Conservation (phyloP, 2,329 filamentous ascomycete genomes). For the Cytospora leucostoma region DNA sequence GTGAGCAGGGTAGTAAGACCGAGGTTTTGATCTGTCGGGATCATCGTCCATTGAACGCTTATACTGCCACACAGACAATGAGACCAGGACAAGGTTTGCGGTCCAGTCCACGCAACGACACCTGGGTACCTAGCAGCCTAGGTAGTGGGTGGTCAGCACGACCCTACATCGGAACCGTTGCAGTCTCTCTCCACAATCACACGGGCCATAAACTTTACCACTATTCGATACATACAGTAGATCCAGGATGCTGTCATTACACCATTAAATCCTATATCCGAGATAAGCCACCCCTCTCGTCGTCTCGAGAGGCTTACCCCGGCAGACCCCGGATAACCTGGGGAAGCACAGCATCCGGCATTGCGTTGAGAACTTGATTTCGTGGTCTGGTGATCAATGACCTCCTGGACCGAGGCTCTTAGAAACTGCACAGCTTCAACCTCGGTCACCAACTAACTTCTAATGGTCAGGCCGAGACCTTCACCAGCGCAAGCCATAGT, state of each 20-base stretch:
- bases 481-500: slow-evolving; percentile 1
- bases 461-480: slow-evolving; percentile 9
- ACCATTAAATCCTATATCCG: slow-evolving; percentile 5
- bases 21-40: too few species aligned
- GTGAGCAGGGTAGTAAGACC: too few species aligned
- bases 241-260: slow-evolving; percentile 7
- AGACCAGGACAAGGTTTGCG: slow-evolving; percentile 27
- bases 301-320: slow-evolving; percentile 7
- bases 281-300: background rate
- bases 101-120: slow-evolving; percentile 20
- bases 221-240: slow-evolving; percentile 17
- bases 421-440: background rate
- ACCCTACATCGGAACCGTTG: slow-evolving; percentile 21
- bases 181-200: background rate
- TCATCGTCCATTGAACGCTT: background rate
- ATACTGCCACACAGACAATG: background rate
- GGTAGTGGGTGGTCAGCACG: slow-evolving; percentile 26
- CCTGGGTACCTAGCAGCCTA: too few species aligned
- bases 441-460: background rate
- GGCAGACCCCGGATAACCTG: slow-evolving; percentile 11
- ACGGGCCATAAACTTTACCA: slow-evolving; percentile 3
- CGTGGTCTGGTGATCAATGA: background rate
- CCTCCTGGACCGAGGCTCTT: background rate
- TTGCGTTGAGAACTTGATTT: background rate
- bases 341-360: slow-evolving; percentile 7